These are phyloP conservation scores for Mycena chlorophos DNA, from an alignment of 768 basidiomycete genomes.

Conservation along the genomic window DNA sequence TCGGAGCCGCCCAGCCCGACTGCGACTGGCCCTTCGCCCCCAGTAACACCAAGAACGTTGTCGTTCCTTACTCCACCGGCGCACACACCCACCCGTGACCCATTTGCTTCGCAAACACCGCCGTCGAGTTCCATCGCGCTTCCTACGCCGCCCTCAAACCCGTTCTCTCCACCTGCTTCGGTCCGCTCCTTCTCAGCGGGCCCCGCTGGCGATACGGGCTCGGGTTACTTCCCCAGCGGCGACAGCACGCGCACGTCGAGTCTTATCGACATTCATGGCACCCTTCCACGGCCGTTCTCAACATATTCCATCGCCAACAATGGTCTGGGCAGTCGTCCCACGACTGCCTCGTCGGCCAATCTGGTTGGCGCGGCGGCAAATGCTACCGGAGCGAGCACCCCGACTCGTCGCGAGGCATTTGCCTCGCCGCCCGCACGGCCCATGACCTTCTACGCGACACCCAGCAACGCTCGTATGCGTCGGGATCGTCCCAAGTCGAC, in stretches of 20 bases:
- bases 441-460: constrained; percentile 51
- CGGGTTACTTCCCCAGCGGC: constrained; percentile 22
- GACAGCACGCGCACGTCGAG: constrained; percentile 15
- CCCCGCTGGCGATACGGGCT: constrained; percentile 10
- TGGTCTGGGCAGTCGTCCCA: constrained; percentile 29
- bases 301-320: constrained; percentile 5
- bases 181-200: constrained; percentile 47
- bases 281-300: constrained; percentile 6
- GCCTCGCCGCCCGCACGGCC: constrained; percentile 60
- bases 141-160: constrained; percentile 30
- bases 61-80: constrained; percentile 31
- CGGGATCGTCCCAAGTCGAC: constrained; percentile 51
- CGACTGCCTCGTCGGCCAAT: constrained; percentile 29
- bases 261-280: constrained; percentile 14
- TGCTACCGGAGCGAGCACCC: constrained; percentile 37
- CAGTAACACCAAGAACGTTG: constrained; percentile 42
- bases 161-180: constrained; percentile 55
- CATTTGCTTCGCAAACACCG: constrained; percentile 18
- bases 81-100: constrained; percentile 12
- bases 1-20: constrained; percentile 35
- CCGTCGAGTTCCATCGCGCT: constrained; percentile 28
- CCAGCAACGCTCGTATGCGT: constrained; percentile 37
- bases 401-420: constrained; percentile 55
- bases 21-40: constrained; percentile 37
- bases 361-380: no score